A percentile compares a stretch with the other conserved stretches of the same genome.
These are phyloP conservation scores for Phytomonas francai DNA, from an alignment of 208 protist species.

Conservation along the genomic window DNA sequence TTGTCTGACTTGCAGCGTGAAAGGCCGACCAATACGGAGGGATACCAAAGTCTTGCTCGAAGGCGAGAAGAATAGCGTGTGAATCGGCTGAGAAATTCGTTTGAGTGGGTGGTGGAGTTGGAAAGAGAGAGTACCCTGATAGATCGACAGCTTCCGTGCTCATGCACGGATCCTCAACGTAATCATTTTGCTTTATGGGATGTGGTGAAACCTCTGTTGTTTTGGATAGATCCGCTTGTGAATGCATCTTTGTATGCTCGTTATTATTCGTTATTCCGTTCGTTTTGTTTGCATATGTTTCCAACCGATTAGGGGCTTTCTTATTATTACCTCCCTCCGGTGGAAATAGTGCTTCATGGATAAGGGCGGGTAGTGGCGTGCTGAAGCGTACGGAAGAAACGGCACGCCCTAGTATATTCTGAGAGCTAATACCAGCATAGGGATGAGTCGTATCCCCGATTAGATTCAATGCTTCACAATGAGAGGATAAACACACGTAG, in stretches of 20 bases:
- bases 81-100: no score
- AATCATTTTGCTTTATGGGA: background rate
- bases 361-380: conserved; percentile 12
- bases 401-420: conserved; percentile 18
- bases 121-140: no score
- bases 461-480: conserved; percentile 16
- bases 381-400: conserved; percentile 18
- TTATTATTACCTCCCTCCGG: background rate
- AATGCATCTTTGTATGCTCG: background rate
- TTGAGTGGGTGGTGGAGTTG: no score
- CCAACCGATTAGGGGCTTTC: background rate
- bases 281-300: conserved; percentile 6
- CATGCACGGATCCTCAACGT: background rate
- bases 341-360: background rate
- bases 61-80: no score
- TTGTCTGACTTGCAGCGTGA: no score
- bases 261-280: background rate
- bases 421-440: conserved; percentile 16
- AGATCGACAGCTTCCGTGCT: no score
- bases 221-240: no score
- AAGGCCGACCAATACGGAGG: no score
- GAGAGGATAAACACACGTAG: conserved; percentile 21
- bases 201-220: background rate
- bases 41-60: no score
- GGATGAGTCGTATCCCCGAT: conserved; percentile 14